Conservation (phyloP, 306 rosid species). For the Mimosa pudica region DNA sequence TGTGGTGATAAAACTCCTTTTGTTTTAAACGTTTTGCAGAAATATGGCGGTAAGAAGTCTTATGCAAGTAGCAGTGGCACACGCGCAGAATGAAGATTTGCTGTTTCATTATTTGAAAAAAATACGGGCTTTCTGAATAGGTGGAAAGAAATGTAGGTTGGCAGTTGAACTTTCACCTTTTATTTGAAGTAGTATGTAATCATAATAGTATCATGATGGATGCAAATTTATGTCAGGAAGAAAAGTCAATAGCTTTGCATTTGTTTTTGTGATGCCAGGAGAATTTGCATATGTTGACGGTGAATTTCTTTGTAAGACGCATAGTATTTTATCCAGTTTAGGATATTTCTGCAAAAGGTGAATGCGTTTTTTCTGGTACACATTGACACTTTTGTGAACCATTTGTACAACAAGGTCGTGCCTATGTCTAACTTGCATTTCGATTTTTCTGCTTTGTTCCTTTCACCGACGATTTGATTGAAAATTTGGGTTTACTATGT, state of each 20-base stretch:
- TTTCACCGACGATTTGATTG: background rate
- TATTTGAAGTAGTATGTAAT: conserved; percentile 39
- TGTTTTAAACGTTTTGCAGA: conserved; percentile 41
- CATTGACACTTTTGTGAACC: background rate
- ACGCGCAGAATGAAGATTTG: conserved; percentile 47
- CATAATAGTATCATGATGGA: conserved; percentile 43
- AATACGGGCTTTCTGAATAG: conserved; percentile 32
- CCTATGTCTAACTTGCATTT: background rate
- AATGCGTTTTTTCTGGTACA: background rate
- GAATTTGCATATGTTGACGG: conserved; percentile 32
- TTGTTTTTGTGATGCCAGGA: conserved; percentile 35
- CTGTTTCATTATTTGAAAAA: conserved; percentile 27
- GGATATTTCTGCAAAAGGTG: conserved; percentile 28
- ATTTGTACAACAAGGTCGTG: background rate
- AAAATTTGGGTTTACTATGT: background rate
- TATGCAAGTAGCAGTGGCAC: conserved; percentile 48
- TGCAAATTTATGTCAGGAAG: conserved; percentile 40
- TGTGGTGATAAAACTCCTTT: background rate
- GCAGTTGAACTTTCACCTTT: conserved; percentile 38
- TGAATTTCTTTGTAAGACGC: conserved; percentile 42
- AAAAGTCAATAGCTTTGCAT: conserved; percentile 33
- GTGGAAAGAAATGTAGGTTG: conserved; percentile 39
- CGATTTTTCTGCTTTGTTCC: background rate
- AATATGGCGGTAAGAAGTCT: conserved; percentile 50
- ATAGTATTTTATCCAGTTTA: conserved; percentile 36